Base-by-base conservation (phyloP, 257 asterid species). In the Solanum pennellii region DNA sequence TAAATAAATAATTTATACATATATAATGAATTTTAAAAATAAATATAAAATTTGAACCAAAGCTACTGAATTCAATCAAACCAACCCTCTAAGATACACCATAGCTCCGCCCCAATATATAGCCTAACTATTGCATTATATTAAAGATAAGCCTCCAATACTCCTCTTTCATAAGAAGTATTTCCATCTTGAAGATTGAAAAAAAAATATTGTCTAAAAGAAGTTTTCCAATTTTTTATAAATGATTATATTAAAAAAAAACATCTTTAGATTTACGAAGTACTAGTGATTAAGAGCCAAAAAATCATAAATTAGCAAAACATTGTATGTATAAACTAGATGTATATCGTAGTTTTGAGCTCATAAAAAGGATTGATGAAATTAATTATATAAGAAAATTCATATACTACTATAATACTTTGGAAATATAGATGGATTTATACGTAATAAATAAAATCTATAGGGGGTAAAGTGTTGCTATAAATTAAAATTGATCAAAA, bases 31-130 rank as follows among this genome's bases (percentile, higher is more conserved):
- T 56, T 56, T 56, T 56, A 56, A 56, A 56, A 10, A 56, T 56
- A 56, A 56, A 7, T 56, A 56, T 56, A 56, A 20, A 4, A 7
- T 56, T 20, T 56, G 5, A 20, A 56, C 12, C 25, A 56, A 56
- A 56, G 12, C 5, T 56, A 56, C 2, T 56, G 12, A 56, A 56
- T 56, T 56, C 5, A 3, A 5, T 56, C 12, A 56, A 56, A 56
- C 0, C 2, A 56, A 2, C 25, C 3, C 2, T 0, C 12, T 33
- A 56, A 0, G 66, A 2, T 56, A 59, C 13, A 9, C 11, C 68
- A 27, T 21, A 59, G 27, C 68, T 59, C 68, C 27, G 3, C 68
- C 68, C 27, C 1, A 10, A 1, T 60, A 15, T 35, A 66, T 72
- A 35, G 16, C 16, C 7, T 35, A 9, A 72, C 9, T 73, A 73